phyloP scores from a whole-genome alignment of 192 early-diverging fungal species.

The Rhizoclosmatium globosum region DNA sequence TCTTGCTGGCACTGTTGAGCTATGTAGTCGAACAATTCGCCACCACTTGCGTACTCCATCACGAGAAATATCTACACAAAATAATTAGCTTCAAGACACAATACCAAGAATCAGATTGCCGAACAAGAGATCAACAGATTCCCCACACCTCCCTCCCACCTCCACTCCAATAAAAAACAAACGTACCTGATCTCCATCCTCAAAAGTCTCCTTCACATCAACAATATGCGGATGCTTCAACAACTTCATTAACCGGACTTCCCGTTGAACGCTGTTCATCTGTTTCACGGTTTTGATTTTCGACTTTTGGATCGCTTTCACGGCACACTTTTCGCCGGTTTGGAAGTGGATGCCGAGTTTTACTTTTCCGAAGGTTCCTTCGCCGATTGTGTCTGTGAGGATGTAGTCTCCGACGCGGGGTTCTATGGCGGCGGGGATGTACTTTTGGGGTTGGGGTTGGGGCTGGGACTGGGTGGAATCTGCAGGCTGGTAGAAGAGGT shows the following conservation, averaged over 20 bases:
- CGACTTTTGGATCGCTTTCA: slow-evolving; percentile 67
- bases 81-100: not conserved
- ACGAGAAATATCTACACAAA: slow-evolving; percentile 55
- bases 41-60: slow-evolving; percentile 69
- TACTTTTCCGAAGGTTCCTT: slow-evolving; percentile 74
- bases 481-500: not conserved
- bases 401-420: slow-evolving; percentile 60
- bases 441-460: not conserved
- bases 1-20: slow-evolving; percentile 68
- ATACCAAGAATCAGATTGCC: not conserved
- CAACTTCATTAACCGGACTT: slow-evolving; percentile 70
- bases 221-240: slow-evolving; percentile 68
- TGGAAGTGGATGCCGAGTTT: slow-evolving; percentile 58
- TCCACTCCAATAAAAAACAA: slow-evolving; percentile 13
- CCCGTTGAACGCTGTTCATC: slow-evolving; percentile 67
- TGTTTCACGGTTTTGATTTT: slow-evolving; percentile 69
- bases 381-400: slow-evolving; percentile 62
- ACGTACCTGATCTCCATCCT: slow-evolving; percentile 55
- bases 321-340: slow-evolving; percentile 65
- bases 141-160: not conserved
- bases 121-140: not conserved
- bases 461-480: not conserved
- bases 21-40: slow-evolving; percentile 70
- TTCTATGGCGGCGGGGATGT: not conserved
- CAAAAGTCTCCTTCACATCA: slow-evolving; percentile 70